Conservation (phyloP, 2,329 filamentous ascomycete genomes). For the Ampelomyces quisqualis region DNA sequence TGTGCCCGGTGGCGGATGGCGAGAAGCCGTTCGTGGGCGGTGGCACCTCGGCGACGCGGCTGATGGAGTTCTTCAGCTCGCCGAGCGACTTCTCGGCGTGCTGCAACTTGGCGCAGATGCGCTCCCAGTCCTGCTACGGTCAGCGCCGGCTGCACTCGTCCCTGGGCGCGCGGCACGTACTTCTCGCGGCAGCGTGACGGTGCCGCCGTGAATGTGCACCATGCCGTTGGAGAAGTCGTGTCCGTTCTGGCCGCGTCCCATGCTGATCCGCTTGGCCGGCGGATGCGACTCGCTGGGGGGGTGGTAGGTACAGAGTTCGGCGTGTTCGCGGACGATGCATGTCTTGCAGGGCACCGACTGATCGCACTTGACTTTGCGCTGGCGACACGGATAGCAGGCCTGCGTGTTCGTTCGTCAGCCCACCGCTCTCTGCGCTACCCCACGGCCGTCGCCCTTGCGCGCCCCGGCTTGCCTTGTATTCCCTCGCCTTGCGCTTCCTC, state of each 20-base stretch:
- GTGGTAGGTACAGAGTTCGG: conserved; percentile 52
- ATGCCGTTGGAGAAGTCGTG: conserved; percentile 43
- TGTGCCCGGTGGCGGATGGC: conserved; percentile 34
- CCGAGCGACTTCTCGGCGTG: conserved; percentile 51
- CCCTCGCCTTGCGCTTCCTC: conserved; percentile 53
- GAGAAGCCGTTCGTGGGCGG: conserved; percentile 39
- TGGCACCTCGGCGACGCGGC: conserved; percentile 40
- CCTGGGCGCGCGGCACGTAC: conserved; percentile 15
- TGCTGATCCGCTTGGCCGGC: conserved; percentile 43
- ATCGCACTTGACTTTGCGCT: conserved; percentile 52
- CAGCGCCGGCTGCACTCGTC: conserved; percentile 12
- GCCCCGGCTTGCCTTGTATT: conserved; percentile 48
- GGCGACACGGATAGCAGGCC: conserved; percentile 54
- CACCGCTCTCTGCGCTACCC: not conserved
- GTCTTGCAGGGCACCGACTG: conserved; percentile 52
- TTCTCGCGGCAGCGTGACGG: conserved; percentile 45
- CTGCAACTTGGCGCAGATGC: conserved; percentile 51
- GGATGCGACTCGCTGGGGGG: conserved; percentile 45
- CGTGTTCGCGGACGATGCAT: conserved; percentile 53
- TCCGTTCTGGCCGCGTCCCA: conserved; percentile 37
- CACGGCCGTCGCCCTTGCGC: not conserved
- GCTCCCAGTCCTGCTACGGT: conserved; percentile 48
- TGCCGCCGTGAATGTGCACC: conserved; percentile 43
- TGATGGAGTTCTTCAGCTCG: conserved; percentile 47
- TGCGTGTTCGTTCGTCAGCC: conserved; percentile 28